Conservation (phyloP, 768 basidiomycete genomes). For the Boletus rufocinnamomeus region DNA sequence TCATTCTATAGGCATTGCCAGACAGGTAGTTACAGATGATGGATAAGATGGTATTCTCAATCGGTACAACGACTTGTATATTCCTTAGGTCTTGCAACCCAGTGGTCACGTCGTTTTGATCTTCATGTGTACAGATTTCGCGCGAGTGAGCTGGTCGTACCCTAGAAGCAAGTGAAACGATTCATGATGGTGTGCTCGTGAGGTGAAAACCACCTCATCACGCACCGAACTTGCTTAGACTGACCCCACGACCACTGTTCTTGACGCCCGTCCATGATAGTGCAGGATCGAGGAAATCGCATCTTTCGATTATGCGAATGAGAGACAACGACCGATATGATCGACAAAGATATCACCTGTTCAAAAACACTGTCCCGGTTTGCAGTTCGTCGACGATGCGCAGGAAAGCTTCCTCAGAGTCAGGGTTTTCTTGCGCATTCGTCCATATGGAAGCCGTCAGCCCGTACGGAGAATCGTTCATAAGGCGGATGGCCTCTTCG, state of each 20-base stretch:
- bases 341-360: constrained; percentile 50
- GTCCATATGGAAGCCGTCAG: constrained; percentile 97
- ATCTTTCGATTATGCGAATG: constrained; percentile 43
- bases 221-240: constrained; percentile 86
- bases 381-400: constrained; percentile 66
- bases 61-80: background rate
- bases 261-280: constrained; percentile 95
- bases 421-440: constrained; percentile 54
- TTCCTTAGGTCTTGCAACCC: too few species aligned
- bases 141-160: constrained; percentile 81
- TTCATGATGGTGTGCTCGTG: background rate
- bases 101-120: constrained; percentile 47
- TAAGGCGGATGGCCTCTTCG: constrained; percentile 83
- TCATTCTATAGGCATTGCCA: background rate
- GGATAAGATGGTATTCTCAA: background rate
- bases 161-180: constrained; percentile 45
- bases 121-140: constrained; percentile 85
- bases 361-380: constrained; percentile 92
- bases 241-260: constrained; percentile 88
- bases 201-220: background rate
- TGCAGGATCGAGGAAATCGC: constrained; percentile 91
- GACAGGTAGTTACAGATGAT: background rate
- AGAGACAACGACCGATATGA: background rate
- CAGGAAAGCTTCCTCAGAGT: constrained; percentile 71
- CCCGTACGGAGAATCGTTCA: constrained; percentile 97